Conservation (phyloP, 2,329 filamentous ascomycete species). For the Taxawa tesnikishii region DNA sequence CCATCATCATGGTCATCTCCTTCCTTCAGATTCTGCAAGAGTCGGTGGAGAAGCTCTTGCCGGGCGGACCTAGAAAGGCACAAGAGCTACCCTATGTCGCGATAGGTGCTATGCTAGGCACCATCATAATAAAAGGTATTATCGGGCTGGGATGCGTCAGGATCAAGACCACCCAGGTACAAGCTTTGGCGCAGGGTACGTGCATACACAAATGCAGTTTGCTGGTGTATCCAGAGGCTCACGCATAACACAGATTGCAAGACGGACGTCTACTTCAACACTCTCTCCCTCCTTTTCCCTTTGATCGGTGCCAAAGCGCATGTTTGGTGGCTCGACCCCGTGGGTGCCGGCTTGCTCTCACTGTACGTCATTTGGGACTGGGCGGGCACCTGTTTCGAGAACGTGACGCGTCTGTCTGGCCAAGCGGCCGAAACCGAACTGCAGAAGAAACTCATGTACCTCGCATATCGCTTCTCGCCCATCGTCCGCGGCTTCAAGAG, state of each 20-base stretch:
- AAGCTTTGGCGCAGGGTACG: constrained; percentile 43
- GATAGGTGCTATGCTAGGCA: constrained; percentile 45
- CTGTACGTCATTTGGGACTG: constrained; percentile 60
- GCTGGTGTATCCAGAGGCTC: not conserved
- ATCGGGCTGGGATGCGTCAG: constrained; percentile 48
- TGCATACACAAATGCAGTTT: not conserved
- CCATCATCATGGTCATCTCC: constrained; percentile 51
- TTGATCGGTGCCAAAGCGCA: constrained; percentile 46
- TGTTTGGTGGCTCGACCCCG: constrained; percentile 56
- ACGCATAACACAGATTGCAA: too few species aligned
- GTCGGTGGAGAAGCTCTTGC: constrained; percentile 45
- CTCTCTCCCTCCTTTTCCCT: constrained; percentile 49
- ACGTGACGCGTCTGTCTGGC: constrained; percentile 47
- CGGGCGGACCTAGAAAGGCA: constrained; percentile 34
- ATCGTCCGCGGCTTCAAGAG: constrained; percentile 24
- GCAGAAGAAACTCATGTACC: constrained; percentile 45
- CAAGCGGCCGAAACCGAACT: constrained; percentile 40
- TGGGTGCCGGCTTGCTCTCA: constrained; percentile 50
- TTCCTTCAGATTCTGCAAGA: constrained; percentile 50
- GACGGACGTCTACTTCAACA: constrained; percentile 53
- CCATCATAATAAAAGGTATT: constrained; percentile 46
- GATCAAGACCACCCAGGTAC: constrained; percentile 52
- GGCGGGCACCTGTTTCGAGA: constrained; percentile 48
- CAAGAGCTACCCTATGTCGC: constrained; percentile 40
- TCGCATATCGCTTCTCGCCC: constrained; percentile 36